Percentiles rank a stretch among this genome's conserved stretches.
Conservation (phyloP, 208 protist species). For the Wallacemonas collosoma region DNA sequence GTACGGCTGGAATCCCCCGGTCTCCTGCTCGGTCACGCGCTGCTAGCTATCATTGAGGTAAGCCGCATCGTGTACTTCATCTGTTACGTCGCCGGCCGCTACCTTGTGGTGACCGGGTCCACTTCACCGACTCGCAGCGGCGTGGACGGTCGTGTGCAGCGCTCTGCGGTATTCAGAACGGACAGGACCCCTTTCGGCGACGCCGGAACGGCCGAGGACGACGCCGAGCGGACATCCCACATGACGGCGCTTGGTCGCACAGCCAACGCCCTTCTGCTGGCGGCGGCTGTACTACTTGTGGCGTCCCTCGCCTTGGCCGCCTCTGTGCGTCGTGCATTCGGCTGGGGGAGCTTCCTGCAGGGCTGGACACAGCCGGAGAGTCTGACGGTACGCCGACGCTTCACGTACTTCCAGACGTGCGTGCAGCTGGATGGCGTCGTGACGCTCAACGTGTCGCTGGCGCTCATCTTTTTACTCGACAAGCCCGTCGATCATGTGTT, state of each 20-base stretch:
- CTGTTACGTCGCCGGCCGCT: constrained; percentile 22
- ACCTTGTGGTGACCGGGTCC: constrained; percentile 12
- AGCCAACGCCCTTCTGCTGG: neutral
- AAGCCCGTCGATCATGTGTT: constrained; percentile 21
- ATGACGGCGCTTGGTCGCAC: neutral
- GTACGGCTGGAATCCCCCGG: constrained; percentile 59
- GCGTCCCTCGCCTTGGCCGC: constrained; percentile 20
- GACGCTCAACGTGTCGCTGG: constrained; percentile 41
- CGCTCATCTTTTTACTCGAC: constrained; percentile 43
- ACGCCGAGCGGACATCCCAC: neutral
- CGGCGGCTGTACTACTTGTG: constrained; percentile 24
- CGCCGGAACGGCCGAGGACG: neutral
- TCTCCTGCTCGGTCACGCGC: constrained; percentile 46
- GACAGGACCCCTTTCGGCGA: neutral
- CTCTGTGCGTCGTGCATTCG: constrained; percentile 48
- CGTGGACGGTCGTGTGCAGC: too few species aligned
- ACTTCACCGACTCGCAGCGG: neutral
- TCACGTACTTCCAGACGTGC: constrained; percentile 50
- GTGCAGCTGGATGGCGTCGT: constrained; percentile 56
- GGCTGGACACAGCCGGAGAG: constrained; percentile 46
- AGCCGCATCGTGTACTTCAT: constrained; percentile 49
- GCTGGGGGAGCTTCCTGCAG: constrained; percentile 55
- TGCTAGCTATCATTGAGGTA: constrained; percentile 47
- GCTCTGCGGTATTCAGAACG: too few species aligned
- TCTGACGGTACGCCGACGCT: constrained; percentile 27